These are phyloP conservation scores for Metschnikowia santaceciliae DNA, from an alignment of 805 yeast genomes.

Conservation along the genomic window DNA sequence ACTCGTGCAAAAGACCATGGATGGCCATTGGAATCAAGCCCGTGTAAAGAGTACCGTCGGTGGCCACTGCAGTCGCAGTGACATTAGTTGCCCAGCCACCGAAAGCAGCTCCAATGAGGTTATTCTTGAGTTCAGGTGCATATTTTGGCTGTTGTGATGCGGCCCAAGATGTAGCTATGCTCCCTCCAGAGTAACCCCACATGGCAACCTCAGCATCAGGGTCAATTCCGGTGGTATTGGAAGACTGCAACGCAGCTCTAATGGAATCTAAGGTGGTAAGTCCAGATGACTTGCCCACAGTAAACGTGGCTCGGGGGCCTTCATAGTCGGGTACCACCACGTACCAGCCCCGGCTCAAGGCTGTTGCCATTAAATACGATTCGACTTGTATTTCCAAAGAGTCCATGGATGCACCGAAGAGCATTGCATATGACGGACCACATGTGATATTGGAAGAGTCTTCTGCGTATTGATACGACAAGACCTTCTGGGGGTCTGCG, in stretches of 20 bases:
- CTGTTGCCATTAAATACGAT: conserved; percentile 11
- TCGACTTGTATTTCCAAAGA: conserved; percentile 18
- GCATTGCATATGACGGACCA: conserved; percentile 21
- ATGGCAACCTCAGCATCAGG: conserved; percentile 19
- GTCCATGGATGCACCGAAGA: conserved; percentile 13
- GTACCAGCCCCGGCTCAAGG: conserved; percentile 28
- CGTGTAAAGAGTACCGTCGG: conserved; percentile 27
- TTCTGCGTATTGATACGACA: conserved; percentile 20
- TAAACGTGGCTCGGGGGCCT: conserved; percentile 30
- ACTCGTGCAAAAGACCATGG: conserved; percentile 31
- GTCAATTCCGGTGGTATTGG: conserved; percentile 18
- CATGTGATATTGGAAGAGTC: conserved; percentile 21
- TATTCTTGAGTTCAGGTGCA: conserved; percentile 28
- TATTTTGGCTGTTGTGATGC: conserved; percentile 33
- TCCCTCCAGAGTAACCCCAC: conserved; percentile 41
- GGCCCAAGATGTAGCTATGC: conserved; percentile 39
- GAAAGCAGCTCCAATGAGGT: conserved; percentile 29
- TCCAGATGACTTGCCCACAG: conserved; percentile 32
- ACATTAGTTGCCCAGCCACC: conserved; percentile 39
- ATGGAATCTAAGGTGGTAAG: conserved; percentile 30
- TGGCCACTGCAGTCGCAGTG: conserved; percentile 22
- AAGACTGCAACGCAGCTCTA: conserved; percentile 24
- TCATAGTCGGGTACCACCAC: conserved; percentile 35
- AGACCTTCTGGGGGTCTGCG: conserved; percentile 18
- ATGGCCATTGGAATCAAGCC: conserved; percentile 30